Evolutionary conservation across 2,329 filamentous ascomycete species (phyloP).

Genomic region (Fusarium torulosum): DNA sequence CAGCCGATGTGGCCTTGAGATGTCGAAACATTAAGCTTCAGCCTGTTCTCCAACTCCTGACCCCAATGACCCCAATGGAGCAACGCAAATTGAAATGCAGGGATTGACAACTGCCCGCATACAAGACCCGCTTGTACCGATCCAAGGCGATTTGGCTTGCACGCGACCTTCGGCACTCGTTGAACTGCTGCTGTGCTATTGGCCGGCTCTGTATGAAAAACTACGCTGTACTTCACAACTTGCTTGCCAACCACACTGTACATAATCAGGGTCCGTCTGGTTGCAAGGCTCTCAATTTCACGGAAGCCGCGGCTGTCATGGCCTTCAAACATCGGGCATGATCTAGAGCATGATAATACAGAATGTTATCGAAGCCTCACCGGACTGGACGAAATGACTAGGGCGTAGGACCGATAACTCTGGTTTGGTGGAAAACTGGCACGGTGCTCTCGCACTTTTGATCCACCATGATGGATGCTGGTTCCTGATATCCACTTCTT

Average conservation of each 20-base stretch:
- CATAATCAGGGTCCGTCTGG: neutral
- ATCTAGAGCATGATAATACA: constrained; percentile 12
- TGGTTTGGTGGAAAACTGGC: constrained; percentile 31
- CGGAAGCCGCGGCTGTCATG: neutral
- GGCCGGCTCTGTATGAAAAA: constrained; percentile 12
- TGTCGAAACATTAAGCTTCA: constrained; percentile 18
- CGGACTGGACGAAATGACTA: constrained; percentile 35
- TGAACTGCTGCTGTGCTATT: constrained; percentile 18
- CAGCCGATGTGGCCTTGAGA: constrained; percentile 4
- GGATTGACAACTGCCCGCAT: constrained; percentile 43
- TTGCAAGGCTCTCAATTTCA: neutral
- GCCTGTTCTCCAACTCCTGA: constrained; percentile 25
- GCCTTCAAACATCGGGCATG: neutral
- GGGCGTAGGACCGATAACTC: constrained; percentile 41
- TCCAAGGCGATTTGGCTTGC: constrained; percentile 48
- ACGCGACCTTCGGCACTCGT: constrained; percentile 48
- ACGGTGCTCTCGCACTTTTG: constrained; percentile 25
- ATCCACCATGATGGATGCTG: constrained; percentile 36
- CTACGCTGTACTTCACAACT: constrained; percentile 9
- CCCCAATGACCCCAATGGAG: constrained; percentile 37
- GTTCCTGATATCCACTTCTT: constrained; percentile 43
- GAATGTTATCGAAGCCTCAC: constrained; percentile 33
- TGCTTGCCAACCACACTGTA: constrained; percentile 8
- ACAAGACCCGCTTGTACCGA: constrained; percentile 44
- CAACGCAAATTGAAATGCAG: constrained; percentile 45